Percentiles rank a stretch among this genome's conserved stretches.
These are phyloP conservation scores for Phialophora macrospora DNA, from an alignment of 2,329 filamentous ascomycete species.

Conservation along the genomic window DNA sequence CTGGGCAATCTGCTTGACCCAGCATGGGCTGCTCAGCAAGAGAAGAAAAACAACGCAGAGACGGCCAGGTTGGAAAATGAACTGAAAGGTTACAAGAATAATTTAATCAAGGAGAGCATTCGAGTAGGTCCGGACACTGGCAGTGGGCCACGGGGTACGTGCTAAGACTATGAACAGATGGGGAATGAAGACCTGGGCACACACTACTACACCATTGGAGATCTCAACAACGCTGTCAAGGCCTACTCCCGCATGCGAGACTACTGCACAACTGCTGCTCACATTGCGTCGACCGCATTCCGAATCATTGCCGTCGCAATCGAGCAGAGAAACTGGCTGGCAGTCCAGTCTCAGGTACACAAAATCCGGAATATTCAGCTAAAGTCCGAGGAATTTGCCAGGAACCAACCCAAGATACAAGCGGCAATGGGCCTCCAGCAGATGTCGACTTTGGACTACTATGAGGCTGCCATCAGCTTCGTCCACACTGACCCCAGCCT, in stretches of 20 bases:
- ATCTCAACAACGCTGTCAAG: conserved; percentile 73
- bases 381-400: conserved; percentile 63
- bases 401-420: conserved; percentile 68
- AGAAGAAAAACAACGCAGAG: conserved; percentile 70
- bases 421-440: conserved; percentile 66
- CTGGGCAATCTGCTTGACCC: conserved; percentile 70
- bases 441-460: conserved; percentile 61
- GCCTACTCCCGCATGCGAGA: conserved; percentile 86
- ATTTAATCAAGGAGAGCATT: conserved; percentile 96
- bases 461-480: conserved; percentile 74
- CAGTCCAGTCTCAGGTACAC: conserved; percentile 65
- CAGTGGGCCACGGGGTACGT: background rate
- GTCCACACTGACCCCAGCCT: conserved; percentile 63
- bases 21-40: conserved; percentile 74
- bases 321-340: conserved; percentile 77
- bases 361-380: conserved; percentile 58
- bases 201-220: conserved; percentile 79
- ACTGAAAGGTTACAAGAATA: conserved; percentile 92
- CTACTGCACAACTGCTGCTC: conserved; percentile 80
- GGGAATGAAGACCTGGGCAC: conserved; percentile 89
- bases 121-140: conserved; percentile 60
- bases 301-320: conserved; percentile 77
- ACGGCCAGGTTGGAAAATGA: conserved; percentile 79
- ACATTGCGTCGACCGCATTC: conserved; percentile 80
- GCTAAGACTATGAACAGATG: conserved; percentile 64